phyloP scores from a whole-genome alignment of 2,329 filamentous ascomycete species.

The Aureobasidium sp. region DNA sequence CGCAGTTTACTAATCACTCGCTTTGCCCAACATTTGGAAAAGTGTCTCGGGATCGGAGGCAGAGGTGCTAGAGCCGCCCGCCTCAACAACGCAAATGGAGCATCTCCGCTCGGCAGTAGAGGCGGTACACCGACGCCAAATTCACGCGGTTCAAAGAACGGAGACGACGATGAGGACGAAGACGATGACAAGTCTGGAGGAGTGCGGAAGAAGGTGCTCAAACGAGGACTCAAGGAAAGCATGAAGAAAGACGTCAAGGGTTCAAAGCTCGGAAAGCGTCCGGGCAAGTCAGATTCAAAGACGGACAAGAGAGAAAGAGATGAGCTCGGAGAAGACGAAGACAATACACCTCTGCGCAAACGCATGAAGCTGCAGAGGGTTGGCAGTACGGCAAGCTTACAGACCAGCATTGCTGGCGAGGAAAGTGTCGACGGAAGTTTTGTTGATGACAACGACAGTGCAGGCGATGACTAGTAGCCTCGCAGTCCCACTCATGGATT shows the following conservation, averaged over 20 bases:
- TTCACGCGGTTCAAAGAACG: conserved; percentile 22
- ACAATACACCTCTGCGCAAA: conserved; percentile 28
- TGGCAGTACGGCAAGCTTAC: conserved; percentile 29
- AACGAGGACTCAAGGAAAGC: conserved; percentile 37
- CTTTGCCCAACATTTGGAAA: conserved; percentile 55
- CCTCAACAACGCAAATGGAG: conserved; percentile 28
- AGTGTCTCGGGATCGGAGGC: conserved; percentile 53
- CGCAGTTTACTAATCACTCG: conserved; percentile 54
- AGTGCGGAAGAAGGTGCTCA: conserved; percentile 31
- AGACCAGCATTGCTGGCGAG: conserved; percentile 22
- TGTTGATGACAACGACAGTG: conserved; percentile 26
- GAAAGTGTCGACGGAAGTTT: conserved; percentile 33
- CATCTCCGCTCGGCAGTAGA: conserved; percentile 23
- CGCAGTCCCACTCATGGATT: not conserved
- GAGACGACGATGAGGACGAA: conserved; percentile 21
- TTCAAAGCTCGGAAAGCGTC: conserved; percentile 23
- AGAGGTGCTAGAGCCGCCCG: conserved; percentile 46
- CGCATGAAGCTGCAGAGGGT: conserved; percentile 31
- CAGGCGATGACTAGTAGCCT: conserved; percentile 23
- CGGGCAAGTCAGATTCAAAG: conserved; percentile 20
- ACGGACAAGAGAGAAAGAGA: conserved; percentile 30
- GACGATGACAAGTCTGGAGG: conserved; percentile 27
- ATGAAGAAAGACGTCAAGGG: conserved; percentile 37
- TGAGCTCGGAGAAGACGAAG: conserved; percentile 28
- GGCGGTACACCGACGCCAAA: conserved; percentile 27